Base-by-base conservation (phyloP, 768 basidiomycete genomes). In the Mycena olivaceomarginata region DNA sequence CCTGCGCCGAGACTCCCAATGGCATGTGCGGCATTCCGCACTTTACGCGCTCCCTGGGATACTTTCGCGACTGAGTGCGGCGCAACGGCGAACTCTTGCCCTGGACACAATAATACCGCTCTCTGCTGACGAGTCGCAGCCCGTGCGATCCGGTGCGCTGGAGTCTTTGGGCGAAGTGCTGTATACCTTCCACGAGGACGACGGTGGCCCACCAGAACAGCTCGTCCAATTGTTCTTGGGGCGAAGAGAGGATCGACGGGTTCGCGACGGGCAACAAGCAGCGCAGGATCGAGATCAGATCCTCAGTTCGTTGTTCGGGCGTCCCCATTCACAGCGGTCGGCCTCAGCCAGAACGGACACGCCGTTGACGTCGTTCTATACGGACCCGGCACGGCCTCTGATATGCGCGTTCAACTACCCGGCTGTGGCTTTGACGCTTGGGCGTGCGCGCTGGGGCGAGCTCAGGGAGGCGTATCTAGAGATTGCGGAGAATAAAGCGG, bases 401-500 rank as follows among this genome's bases (percentile, higher is more conserved):
- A 92, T 96, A 57, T 95, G 94, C 83, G 95, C 95, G 7, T 97
- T 96, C 86, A 97, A 98, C 85, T 95, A 95, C 82, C 98, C 98
- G 31, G 98, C 97, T 8, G 95, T 99, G 10, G 92, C 93, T 5
- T 89, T 97, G 7, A 95, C 97, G 0, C 88, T 98, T 39, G 98
- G 98, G 5, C 86, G 87, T 15, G 85, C 86, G 1, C 91, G 95
- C 60, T 99, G 98, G 98, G 79, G 70, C 43, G 91, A 94, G 73
- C 85, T 99, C 31, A 91, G 94, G 22, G 89, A 90, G 5, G 86
- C 92, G 59, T 98, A 98, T 85, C 84, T 90, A 22, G 85, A 89
- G 11, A 89, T 99, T 20, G 89, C 94, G 39, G 85, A 88, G n/a
- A 91, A 93, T 81, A 87, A 87, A 20, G 89, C 90, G 10, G 83